phyloP scores from a whole-genome alignment of 148 eudicot species.

The Silene conica region DNA sequence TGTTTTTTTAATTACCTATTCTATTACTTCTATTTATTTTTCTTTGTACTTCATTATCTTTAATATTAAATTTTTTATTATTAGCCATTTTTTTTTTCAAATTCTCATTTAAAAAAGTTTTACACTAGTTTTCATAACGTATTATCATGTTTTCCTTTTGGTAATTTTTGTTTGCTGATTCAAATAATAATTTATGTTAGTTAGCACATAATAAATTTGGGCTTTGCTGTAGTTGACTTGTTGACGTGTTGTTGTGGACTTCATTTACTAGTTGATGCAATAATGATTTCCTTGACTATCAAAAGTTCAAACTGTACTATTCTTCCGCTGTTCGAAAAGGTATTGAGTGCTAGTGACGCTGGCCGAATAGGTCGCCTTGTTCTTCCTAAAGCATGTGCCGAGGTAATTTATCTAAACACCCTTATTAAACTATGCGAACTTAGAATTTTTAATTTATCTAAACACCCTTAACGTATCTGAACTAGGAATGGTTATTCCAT shows the following conservation, averaged over 20 bases:
- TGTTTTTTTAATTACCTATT: not conserved
- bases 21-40: not conserved
- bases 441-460: not conserved
- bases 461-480: not conserved
- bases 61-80: too few species aligned
- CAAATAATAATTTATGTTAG: not conserved
- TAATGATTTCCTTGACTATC: conserved; percentile 37
- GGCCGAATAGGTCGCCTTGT: conserved; percentile 98
- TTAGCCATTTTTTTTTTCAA: not conserved
- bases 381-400: conserved; percentile 99
- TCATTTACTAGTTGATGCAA: not conserved
- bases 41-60: not conserved
- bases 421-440: not conserved
- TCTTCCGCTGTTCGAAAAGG: conserved; percentile 91
- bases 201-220: not conserved
- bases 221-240: not conserved
- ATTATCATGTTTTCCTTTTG: not conserved
- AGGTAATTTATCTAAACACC: conserved; percentile 45
- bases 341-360: conserved; percentile 98
- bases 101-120: too few species aligned
- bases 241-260: not conserved
- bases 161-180: not conserved
- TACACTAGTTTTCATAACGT: not conserved
- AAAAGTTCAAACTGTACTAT: conserved; percentile 83
- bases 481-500: not conserved